Evolutionary conservation across 805 yeast species (phyloP).

Genomic region (Blastobotrys terrestris): DNA sequence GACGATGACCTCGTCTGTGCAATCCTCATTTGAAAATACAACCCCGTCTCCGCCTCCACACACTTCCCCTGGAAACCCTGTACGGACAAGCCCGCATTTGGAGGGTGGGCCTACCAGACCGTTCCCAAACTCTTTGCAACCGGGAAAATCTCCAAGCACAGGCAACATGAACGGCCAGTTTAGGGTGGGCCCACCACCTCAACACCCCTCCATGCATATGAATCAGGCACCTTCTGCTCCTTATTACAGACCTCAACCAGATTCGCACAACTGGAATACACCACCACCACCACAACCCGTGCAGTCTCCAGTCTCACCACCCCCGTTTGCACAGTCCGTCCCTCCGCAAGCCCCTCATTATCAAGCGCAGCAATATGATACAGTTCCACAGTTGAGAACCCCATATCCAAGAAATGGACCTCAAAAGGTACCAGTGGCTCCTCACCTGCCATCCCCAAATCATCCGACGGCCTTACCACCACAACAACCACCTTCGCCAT

Average conservation of each 20-base stretch:
- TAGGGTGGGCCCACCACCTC: neutral
- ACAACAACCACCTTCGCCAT: neutral
- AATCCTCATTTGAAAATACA: neutral
- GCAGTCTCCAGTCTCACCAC: neutral
- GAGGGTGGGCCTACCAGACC: neutral
- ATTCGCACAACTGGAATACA: neutral
- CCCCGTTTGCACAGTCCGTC: neutral
- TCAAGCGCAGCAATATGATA: neutral
- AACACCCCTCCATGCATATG: neutral
- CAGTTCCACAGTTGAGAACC: neutral
- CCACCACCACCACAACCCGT: neutral
- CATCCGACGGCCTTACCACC: neutral
- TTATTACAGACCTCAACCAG: neutral
- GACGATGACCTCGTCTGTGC: neutral
- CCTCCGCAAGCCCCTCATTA: neutral
- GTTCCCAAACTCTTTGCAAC: neutral
- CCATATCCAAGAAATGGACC: neutral
- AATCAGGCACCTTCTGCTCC: neutral
- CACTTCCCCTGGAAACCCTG: neutral
- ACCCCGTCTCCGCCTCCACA: neutral
- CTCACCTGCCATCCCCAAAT: neutral
- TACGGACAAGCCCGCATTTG: constrained; percentile 1
- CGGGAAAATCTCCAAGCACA: neutral
- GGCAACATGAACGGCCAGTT: neutral
- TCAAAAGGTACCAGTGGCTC: neutral